Evolutionary conservation across 2,329 filamentous ascomycete genomes (phyloP), one percentile per base, ranked within the genome.

Genomic region (Chalaropsis ovoidea): DNA sequence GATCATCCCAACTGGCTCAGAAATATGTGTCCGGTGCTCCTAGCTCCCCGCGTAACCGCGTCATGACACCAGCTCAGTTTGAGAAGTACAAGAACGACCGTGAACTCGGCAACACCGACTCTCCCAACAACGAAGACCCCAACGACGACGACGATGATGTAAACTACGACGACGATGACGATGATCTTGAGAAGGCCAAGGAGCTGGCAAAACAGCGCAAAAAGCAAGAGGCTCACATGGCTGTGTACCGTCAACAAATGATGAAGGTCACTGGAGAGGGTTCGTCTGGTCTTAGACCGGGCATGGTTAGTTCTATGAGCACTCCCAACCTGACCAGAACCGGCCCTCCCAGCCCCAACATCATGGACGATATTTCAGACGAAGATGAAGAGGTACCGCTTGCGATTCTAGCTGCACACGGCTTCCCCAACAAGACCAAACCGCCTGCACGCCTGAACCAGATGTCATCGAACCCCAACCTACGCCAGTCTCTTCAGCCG

Each of bases 211-310:
- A 86, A 73, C 89, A 94, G 73, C 81, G 91, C 69, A 84, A 86
- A 71, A 94, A 92, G 78, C 91, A 96, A 73, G 90, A 95, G 75
- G 91, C 91, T 13, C 90, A 94, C 73, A 86, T 96, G 79, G 82
- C 90, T 1, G 87, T 95, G 1, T 95, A 95, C 74, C 84, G 91
- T 67, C 91, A 96, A 74, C 89, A 94, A 75, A 96, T 95, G 91
- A 95, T 93, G 88, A 95, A 95, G 76, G 88, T 94, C 39, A 95
- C 90, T 0, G 91, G 91, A 61, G 67, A 65, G 22, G n/a, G 11
- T 22, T 27, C 49, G 5, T 49, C 60, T 13, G 67, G 80, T 15
- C 72, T 77, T 11, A 82, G 84, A n/a, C 80, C 83, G 15, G 77
- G 77, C 62, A 74, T 86, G 68, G 78, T 81, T 19, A 77, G 80